Base-by-base conservation (phyloP, 805 yeast genomes). In the Cyberlindnera petersonii region DNA sequence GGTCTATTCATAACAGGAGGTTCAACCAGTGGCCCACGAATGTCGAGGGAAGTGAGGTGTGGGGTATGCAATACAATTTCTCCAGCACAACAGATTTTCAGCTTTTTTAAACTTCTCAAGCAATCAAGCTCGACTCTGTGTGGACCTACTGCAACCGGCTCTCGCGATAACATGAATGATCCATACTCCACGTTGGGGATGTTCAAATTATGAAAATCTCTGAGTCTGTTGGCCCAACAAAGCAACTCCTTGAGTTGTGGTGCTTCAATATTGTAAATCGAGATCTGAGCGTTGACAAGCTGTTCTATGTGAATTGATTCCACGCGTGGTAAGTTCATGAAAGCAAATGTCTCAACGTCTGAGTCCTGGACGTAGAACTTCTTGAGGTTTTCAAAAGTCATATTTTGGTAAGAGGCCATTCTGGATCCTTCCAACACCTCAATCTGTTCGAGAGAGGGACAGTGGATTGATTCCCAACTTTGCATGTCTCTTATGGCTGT, bases 131-230 rank as follows among this genome's bases (percentile, higher is more conserved):
- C 54, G 15, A 48, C 40, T 5, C 19, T 26, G 10, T 34, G 20
- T 10, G 10, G 14, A 3, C 23, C 35, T 10, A 26, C 15, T 9
- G 39, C 20, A 1, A 33, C 27, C 2, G 53, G 53, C 31, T 49
- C 53, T 28, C 39, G 39, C 9, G 49, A 43, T 23, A 49, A 27
- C 53, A 49, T 47, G 5, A 49, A 27, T 2, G 51, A 47, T 3
- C 43, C 48, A 6, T 17, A 16, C 8, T 24, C 14, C 4, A 49
- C 5, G 2, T 17, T 11, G 3, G 51, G 51, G 2, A 37, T 33
- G 13, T 32, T 11, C 9, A 47, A 24, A 22, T 45, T 24, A 18
- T 37, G 20, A 8, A 49, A 13, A 6, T 28, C 24, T 5, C 30
- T 24, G 9, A 49, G 32, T 11, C 38, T 21, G 33, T 39, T 43